These are phyloP conservation scores for Xylaria telfairii DNA, from an alignment of 495 filamentous ascomycete genomes.

Conservation along the genomic window DNA sequence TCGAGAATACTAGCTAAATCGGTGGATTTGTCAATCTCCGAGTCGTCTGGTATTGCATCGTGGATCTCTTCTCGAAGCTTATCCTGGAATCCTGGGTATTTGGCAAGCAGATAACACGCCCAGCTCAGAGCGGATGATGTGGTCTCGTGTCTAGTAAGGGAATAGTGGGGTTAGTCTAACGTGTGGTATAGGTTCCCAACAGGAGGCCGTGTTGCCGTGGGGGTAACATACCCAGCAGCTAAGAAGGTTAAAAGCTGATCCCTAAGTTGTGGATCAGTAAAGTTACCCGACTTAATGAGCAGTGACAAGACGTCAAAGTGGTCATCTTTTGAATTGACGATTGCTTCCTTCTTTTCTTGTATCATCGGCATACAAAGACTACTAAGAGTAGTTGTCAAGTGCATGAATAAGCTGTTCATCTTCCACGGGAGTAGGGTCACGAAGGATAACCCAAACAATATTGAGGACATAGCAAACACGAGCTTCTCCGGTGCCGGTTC, in stretches of 20 bases:
- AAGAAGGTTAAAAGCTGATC: conserved; percentile 88
- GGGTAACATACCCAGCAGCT: conserved; percentile 62
- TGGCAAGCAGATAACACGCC: conserved; percentile 48
- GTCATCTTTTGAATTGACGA: conserved; percentile 52
- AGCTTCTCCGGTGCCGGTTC: conserved; percentile 43
- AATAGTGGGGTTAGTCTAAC: neutral
- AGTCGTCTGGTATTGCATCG: conserved; percentile 57
- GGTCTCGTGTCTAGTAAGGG: conserved; percentile 62
- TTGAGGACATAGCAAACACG: conserved; percentile 45
- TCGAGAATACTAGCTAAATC: conserved; percentile 50
- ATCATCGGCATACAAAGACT: conserved; percentile 64
- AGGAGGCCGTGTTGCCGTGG: neutral
- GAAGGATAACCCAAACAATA: conserved; percentile 53
- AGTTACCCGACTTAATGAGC: conserved; percentile 70
- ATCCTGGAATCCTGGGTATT: conserved; percentile 43
- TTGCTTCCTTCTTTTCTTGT: conserved; percentile 60
- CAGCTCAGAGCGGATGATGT: conserved; percentile 51
- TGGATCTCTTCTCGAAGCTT: conserved; percentile 51
- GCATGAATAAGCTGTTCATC: conserved; percentile 61
- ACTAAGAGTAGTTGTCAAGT: conserved; percentile 60
- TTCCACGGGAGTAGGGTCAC: conserved; percentile 60
- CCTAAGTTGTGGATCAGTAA: conserved; percentile 74
- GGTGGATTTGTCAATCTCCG: conserved; percentile 40
- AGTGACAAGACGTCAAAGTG: conserved; percentile 77
- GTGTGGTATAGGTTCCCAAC: conserved; percentile 34